Conservation (phyloP, 2,329 filamentous ascomycete genomes). For the Albifimbria verrucaria region DNA sequence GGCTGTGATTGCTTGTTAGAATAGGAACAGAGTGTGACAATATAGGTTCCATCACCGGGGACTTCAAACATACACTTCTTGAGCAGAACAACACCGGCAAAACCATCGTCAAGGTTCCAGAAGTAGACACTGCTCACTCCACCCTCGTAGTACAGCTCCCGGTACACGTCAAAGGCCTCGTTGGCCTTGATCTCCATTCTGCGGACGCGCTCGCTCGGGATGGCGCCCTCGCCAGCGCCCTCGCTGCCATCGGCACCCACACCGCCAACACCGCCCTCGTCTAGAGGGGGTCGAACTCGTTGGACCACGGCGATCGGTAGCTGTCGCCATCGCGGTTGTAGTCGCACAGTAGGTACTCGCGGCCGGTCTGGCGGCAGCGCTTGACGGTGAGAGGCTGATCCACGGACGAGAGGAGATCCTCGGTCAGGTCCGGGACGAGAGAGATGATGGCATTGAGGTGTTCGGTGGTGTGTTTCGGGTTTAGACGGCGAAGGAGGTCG, state of each 20-base stretch:
- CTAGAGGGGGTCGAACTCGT: conserved; percentile 94
- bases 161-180: conserved; percentile 94
- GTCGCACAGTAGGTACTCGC: conserved; percentile 97
- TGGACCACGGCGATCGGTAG: conserved; percentile 98
- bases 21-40: no score
- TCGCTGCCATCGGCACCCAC: conserved; percentile 53
- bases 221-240: conserved; percentile 71
- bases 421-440: conserved; percentile 86
- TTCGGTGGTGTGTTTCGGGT: conserved; percentile 83
- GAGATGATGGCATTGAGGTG: conserved; percentile 88
- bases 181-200: conserved; percentile 94
- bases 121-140: conserved; percentile 96
- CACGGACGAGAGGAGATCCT: conserved; percentile 96
- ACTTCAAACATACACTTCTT: conserved; percentile 73
- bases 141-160: conserved; percentile 95
- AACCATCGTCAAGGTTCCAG: conserved; percentile 97
- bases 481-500: conserved; percentile 95
- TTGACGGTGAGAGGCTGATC: conserved; percentile 89
- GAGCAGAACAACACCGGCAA: conserved; percentile 89
- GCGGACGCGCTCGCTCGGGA: conserved; percentile 85
- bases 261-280: conserved; percentile 55
- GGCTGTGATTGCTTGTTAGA: conserved; percentile 44
- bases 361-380: conserved; percentile 82
- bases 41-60: no score
- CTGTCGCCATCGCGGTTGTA: conserved; percentile 99